These are phyloP conservation scores for Pyrenophora graminea DNA, from an alignment of 2,329 filamentous ascomycete genomes.

Conservation along the genomic window DNA sequence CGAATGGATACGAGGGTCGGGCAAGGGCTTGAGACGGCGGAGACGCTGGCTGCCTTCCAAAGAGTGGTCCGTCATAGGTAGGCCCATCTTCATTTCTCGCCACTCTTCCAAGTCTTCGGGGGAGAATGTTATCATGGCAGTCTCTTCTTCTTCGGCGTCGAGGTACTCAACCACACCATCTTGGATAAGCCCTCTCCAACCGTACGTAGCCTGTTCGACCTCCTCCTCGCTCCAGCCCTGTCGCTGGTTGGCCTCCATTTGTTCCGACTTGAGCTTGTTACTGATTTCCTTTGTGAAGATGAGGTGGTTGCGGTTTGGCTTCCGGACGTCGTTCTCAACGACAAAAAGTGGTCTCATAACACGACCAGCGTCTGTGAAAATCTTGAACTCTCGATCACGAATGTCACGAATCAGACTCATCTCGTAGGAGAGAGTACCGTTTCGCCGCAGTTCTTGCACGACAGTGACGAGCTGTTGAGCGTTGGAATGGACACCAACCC, in stretches of 20 bases:
- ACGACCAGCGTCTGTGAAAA: conserved; percentile 95
- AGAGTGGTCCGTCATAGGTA: conserved; percentile 34
- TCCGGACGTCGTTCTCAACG: conserved; percentile 81
- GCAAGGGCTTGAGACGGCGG: conserved; percentile 82
- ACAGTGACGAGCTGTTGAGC: conserved; percentile 81
- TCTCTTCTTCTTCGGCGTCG: conserved; percentile 97
- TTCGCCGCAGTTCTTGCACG: conserved; percentile 76
- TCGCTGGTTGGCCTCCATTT: conserved; percentile 64
- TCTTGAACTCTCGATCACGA: conserved; percentile 95
- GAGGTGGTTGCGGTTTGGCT: conserved; percentile 74
- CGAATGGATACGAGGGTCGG: conserved; percentile 84
- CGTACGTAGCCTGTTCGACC: conserved; percentile 66
- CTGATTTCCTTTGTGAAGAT: conserved; percentile 82
- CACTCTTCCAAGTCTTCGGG: conserved; percentile 84
- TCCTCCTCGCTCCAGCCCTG: conserved; percentile 62
- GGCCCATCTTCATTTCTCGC: conserved; percentile 51
- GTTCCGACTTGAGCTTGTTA: conserved; percentile 73
- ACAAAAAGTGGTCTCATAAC: conserved; percentile 94
- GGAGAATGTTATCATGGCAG: conserved; percentile 98
- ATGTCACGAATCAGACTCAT: conserved; percentile 96
- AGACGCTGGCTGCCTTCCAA: conserved; percentile 76
- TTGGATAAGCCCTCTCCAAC: conserved; percentile 85
- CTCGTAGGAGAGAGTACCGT: conserved; percentile 84
- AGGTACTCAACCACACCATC: conserved; percentile 92
- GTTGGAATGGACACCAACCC: conserved; percentile 94